Base-by-base conservation (phyloP, 805 yeast species). In the Kockiozyma suomiensis region DNA sequence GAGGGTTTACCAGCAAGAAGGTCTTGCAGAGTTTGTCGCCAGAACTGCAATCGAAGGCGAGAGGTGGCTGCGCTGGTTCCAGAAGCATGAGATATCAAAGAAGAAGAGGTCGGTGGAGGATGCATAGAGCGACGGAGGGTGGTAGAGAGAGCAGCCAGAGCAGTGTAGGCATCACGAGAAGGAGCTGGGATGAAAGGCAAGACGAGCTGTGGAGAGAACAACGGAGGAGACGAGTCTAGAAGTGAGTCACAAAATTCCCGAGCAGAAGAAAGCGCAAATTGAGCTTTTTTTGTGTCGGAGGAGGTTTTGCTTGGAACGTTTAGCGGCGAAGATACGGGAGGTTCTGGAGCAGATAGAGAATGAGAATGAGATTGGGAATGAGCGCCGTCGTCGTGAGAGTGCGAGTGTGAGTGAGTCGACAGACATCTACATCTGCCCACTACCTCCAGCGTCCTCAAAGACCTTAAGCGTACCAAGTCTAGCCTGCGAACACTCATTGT, bases 101-200 rank as follows among this genome's bases (percentile, higher is more conserved):
- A 32, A n/a, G 51, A 42, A 23, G 58, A 28, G 10, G 54, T 37
- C 13, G 50, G 43, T 10, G 57, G 54, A 6, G 64, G 60, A 30
- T 48, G 58, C 1, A 40, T 33, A 0, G 66, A 42, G 26, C 50
- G 52, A 23, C 50, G 55, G 21, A 62, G 54, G 8, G 61, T 46
- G 26, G 37, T 13, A 8, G 50, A 4, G 10, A 90, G 83, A 0
- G 87, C 85, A 40, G 85, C 74, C 33, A 86, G 75, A 0, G 89
- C 96, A 13, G 86, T 61, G 65, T 80, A 86, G 0, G 85, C 80
- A 66, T 85, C 84, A 64, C 85, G 78, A 0, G 86, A 80, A 10
- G 84, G 85, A 37, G 75, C 77, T 1, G 96, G 96, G 30, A 87
- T 76, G 68, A 88, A 87, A 50, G 87, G 86, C 1, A 87, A 81